Conservation (phyloP, 2,329 filamentous ascomycete genomes). For the Monilinia aucupariae region DNA sequence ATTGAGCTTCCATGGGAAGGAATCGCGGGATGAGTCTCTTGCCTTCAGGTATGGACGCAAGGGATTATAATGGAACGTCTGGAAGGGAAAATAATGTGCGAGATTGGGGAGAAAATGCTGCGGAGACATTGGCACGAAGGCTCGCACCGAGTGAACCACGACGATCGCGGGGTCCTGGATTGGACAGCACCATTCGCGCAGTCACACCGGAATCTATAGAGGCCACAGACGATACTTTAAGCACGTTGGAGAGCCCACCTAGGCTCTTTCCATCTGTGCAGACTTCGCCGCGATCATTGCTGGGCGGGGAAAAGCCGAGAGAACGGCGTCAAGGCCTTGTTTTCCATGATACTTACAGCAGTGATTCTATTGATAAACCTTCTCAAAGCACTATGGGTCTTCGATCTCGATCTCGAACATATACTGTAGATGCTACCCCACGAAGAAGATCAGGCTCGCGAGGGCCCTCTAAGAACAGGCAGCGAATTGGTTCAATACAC, state of each 20-base stretch:
- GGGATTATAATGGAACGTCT: constrained; percentile 35
- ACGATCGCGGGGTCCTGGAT: constrained; percentile 29
- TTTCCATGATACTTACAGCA: constrained; percentile 54
- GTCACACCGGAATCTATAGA: constrained; percentile 57
- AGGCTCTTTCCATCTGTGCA: constrained; percentile 37
- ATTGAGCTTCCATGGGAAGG: constrained; percentile 27
- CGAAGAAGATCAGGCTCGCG: constrained; percentile 36
- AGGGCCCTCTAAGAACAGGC: constrained; percentile 45
- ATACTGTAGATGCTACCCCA: constrained; percentile 43
- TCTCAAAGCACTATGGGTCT: constrained; percentile 26
- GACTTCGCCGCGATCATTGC: constrained; percentile 45
- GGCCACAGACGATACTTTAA: constrained; percentile 26
- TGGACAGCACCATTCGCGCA: constrained; percentile 51
- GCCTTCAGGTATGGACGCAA: constrained; percentile 44
- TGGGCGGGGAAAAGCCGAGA: constrained; percentile 39
- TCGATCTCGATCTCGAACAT: constrained; percentile 43
- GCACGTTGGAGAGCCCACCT: constrained; percentile 15
- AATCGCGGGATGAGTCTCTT: constrained; percentile 39
- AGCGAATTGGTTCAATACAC: constrained; percentile 66
- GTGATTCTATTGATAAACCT: constrained; percentile 25
- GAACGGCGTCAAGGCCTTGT: constrained; percentile 53
- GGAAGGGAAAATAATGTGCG: constrained; percentile 32
- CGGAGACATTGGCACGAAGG: constrained; percentile 28
- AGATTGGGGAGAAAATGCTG: constrained; percentile 31
- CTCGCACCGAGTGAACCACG: constrained; percentile 24